These are phyloP conservation scores for Cordyceps fumosorosea DNA, from an alignment of 2,329 filamentous ascomycete genomes.

Conservation along the genomic window DNA sequence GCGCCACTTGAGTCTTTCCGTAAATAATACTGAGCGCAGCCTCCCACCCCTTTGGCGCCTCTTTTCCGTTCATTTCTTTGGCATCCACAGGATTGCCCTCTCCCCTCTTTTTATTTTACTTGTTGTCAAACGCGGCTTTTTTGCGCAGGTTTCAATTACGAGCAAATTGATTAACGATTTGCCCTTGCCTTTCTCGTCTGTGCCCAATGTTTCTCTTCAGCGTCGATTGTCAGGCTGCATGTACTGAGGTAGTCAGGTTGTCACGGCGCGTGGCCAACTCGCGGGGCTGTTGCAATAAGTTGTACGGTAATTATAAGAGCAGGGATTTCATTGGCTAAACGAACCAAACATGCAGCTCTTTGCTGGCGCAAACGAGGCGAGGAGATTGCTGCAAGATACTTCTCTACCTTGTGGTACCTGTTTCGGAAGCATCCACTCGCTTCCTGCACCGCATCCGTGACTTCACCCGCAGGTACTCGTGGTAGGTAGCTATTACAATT, in stretches of 20 bases:
- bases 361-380: background rate
- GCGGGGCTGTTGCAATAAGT: background rate
- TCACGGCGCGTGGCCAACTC: background rate
- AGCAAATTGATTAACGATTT: background rate
- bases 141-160: background rate
- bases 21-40: background rate
- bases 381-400: background rate
- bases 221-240: too few species aligned
- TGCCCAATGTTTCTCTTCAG: background rate
- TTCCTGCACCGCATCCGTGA: background rate
- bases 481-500: background rate
- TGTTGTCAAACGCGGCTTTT: background rate
- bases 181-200: background rate
- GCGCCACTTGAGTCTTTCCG: background rate
- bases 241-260: too few species aligned
- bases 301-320: background rate
- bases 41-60: background rate
- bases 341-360: background rate
- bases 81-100: background rate
- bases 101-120: background rate
- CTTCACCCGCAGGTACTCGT: background rate
- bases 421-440: background rate
- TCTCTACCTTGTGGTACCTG: background rate
- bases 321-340: background rate
- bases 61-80: background rate